phyloP scores from a whole-genome alignment of 2,329 filamentous ascomycete species.

The Exophiala bonariae region DNA sequence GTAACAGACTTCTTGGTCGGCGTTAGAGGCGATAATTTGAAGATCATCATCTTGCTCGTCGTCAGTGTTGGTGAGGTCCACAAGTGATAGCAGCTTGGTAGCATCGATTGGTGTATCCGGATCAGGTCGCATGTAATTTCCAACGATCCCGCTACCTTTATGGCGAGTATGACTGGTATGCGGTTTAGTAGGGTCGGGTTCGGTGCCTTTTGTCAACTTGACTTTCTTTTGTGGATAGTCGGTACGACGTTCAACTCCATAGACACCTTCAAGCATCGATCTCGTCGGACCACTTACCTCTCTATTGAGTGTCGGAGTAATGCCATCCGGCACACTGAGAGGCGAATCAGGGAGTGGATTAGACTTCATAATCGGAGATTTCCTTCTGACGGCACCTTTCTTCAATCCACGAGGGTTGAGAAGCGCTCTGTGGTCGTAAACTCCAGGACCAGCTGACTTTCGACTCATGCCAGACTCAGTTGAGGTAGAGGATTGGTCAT shows the following conservation, averaged over 20 bases:
- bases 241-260: conserved; percentile 70
- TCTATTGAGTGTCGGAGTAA: background rate
- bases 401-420: conserved; percentile 6
- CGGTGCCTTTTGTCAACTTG: conserved; percentile 45
- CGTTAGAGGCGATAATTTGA: conserved; percentile 29
- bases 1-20: conserved; percentile 28
- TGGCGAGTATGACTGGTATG: conserved; percentile 33
- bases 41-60: conserved; percentile 45
- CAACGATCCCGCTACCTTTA: conserved; percentile 58
- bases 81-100: conserved; percentile 48
- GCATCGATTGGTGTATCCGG: conserved; percentile 51
- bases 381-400: background rate
- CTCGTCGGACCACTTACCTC: conserved; percentile 23
- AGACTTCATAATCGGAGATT: too few species aligned
- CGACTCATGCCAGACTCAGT: too few species aligned
- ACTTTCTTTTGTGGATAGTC: conserved; percentile 64
- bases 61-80: conserved; percentile 25
- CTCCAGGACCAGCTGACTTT: too few species aligned
- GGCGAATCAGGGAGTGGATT: too few species aligned
- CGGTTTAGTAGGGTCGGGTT: conserved; percentile 27
- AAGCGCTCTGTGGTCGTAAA: conserved; percentile 6
- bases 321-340: too few species aligned
- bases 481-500: too few species aligned
- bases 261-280: conserved; percentile 71
- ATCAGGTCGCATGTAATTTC: conserved; percentile 66